Evolutionary conservation across 1,284 basidiomycete genomes (phyloP), one percentile per base, ranked within the genome.

Genomic region (Trametes polyzona): DNA sequence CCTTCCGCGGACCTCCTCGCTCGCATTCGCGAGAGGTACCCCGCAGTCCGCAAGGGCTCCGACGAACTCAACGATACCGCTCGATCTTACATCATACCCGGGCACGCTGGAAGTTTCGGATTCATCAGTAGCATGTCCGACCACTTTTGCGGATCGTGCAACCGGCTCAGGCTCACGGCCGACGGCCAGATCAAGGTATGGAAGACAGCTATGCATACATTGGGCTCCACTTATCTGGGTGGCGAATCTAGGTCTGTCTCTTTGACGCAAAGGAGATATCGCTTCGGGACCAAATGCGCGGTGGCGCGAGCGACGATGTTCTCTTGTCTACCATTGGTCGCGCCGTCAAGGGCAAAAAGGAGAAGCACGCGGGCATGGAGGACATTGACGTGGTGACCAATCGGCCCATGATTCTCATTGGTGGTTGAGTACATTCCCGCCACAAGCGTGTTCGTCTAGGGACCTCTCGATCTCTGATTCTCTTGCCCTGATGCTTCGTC

Each of bases 61-160:
- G 85, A 90, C 58, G 84, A 90, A 58, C 74, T 83, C 32, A 92
- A 91, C 66, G 91, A 94, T 66, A 95, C 93, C 8, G 90, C 91
- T 19, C 85, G 92, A 47, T 87, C 85, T 32, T 95, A 88, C 81
- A 75, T 78, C 58, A 83, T 95, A 49, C 89, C 87, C 1, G 90
- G 89, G 3, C 83, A 88, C 68, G 67, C 67, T 57, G 93, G 93
- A 30, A 87, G 79, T 63, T 82, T 95, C 66, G 93, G 93, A 9
- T 94, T 95, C 75, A 96, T 96, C 69, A 92, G 88, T 66, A 91
- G 88, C 75, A 93, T 94, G 92, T 94, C 92, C 27, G 92, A 96
- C 71, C 92, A 95, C 72, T 95, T 96, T 68, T 95, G 93, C 71
- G 82, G 84, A 4, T 87, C 87, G 1, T 96, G 93, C 74, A 94